These are phyloP conservation scores for Ambrosia hybrid DNA, from an alignment of 140 eudicot species.

Conservation along the genomic window DNA sequence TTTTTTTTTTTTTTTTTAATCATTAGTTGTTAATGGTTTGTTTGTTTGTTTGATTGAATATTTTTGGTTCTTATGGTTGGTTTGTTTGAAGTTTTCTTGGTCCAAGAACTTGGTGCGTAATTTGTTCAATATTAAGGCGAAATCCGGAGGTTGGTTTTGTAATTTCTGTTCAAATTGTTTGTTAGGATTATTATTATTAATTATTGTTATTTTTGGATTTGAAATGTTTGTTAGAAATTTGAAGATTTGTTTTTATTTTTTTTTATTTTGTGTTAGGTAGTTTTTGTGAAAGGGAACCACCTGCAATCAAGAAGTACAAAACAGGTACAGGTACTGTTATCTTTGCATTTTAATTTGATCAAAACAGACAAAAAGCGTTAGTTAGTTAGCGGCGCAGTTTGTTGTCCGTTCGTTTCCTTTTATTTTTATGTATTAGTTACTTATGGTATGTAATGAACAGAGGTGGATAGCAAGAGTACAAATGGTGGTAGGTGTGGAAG, in stretches of 20 bases:
- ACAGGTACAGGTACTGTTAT: slow-evolving; percentile 47
- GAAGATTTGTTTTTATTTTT: not conserved
- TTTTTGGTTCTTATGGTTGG: slow-evolving; percentile 4
- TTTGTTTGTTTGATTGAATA: not conserved
- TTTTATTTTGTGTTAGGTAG: slow-evolving; percentile 39
- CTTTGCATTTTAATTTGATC: too few species aligned
- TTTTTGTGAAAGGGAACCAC: slow-evolving; percentile 81
- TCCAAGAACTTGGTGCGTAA: slow-evolving; percentile 77
- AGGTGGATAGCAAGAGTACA: slow-evolving; percentile 50
- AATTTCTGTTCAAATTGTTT: too few species aligned
- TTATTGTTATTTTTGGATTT: too few species aligned
- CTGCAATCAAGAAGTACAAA: slow-evolving; percentile 67
- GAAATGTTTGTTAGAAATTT: slow-evolving; percentile 19
- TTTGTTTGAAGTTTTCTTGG: slow-evolving; percentile 64
- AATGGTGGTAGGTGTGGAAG: slow-evolving; percentile 51
- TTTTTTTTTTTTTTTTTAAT: not conserved
- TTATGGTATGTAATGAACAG: slow-evolving; percentile 41
- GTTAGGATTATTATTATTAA: too few species aligned
- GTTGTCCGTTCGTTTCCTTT: too few species aligned
- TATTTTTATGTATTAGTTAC: too few species aligned
- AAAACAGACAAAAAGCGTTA: too few species aligned
- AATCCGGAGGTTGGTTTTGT: slow-evolving; percentile 53
- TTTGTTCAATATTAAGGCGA: slow-evolving; percentile 81
- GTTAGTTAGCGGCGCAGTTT: too few species aligned
- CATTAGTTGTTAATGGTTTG: too few species aligned